phyloP scores from a whole-genome alignment of 75 land plant species.

The Sequoiadendron giganteum region DNA sequence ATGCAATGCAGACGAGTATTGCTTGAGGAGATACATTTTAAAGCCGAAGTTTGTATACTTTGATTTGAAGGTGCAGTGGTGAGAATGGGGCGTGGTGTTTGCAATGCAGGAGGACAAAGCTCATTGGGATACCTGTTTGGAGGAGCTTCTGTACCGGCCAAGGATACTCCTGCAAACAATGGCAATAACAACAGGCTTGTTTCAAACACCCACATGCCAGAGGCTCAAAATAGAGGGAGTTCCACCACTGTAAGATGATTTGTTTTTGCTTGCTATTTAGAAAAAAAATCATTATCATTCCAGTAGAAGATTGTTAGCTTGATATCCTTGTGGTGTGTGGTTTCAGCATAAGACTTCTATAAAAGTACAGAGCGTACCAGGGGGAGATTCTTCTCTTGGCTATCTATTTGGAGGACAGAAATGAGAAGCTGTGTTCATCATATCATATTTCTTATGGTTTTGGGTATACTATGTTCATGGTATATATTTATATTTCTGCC shows the following conservation, averaged over 20 bases:
- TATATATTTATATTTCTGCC: too few relatives aligned
- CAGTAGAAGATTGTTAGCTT: too few relatives aligned
- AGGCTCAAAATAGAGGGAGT: conserved; percentile 82
- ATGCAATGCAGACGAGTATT: too few relatives aligned
- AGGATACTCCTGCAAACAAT: conserved; percentile 7
- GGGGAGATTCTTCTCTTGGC: conserved; percentile 62
- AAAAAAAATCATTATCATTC: too few relatives aligned
- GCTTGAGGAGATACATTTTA: too few relatives aligned
- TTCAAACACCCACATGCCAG: conserved; percentile 74
- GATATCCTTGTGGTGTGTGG: background rate
- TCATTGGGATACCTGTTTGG: conserved; percentile 58
- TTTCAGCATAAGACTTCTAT: conserved; percentile 44
- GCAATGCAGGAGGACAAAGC: conserved; percentile 54
- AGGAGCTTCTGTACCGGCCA: conserved; percentile 11
- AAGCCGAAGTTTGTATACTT: too few relatives aligned
- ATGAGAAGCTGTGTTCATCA: background rate
- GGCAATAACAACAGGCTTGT: too few relatives aligned
- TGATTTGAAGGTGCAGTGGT: too few relatives aligned
- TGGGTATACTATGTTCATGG: too few relatives aligned
- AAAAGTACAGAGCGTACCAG: conserved; percentile 48
- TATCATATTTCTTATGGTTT: too few relatives aligned
- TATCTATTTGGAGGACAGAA: conserved; percentile 53
- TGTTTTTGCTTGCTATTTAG: background rate
- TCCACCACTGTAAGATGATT: conserved; percentile 62
- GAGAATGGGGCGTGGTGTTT: conserved; percentile 28